phyloP scores from a whole-genome alignment of 345 rosid genomes.

The Kandelia obovata region DNA sequence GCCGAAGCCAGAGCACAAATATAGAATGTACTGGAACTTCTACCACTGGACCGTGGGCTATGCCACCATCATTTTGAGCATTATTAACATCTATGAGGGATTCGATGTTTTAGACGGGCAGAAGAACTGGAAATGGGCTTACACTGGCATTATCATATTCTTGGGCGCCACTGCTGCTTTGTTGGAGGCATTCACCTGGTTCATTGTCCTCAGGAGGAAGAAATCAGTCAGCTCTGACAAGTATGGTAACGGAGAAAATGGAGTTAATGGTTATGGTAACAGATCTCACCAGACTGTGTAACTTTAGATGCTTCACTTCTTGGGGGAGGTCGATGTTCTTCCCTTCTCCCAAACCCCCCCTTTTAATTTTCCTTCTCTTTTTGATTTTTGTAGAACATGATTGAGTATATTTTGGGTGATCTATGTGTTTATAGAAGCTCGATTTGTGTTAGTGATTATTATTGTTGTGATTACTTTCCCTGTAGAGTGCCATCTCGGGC shows the following conservation, averaged over 20 bases:
- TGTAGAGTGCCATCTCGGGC: too few relatives aligned
- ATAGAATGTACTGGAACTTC: slow-evolving; percentile 76
- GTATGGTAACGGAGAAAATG: slow-evolving; percentile 36
- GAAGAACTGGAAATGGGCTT: slow-evolving; percentile 56
- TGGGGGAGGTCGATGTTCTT: too few relatives aligned
- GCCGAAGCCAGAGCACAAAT: slow-evolving; percentile 87
- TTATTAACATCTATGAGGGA: slow-evolving; percentile 65
- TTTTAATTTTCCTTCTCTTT: background rate
- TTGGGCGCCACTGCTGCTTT: slow-evolving; percentile 44
- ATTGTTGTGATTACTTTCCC: too few relatives aligned
- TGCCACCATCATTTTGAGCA: slow-evolving; percentile 51
- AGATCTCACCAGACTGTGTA: slow-evolving; percentile 10
- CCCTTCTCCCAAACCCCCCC: background rate
- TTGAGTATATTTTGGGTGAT: too few relatives aligned
- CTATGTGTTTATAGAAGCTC: too few relatives aligned
- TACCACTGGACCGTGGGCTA: slow-evolving; percentile 82
- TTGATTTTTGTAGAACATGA: background rate
- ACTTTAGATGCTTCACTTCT: background rate
- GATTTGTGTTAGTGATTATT: too few relatives aligned
- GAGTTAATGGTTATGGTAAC: slow-evolving; percentile 27
- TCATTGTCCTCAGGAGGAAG: slow-evolving; percentile 58
- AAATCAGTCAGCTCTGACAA: slow-evolving; percentile 27
- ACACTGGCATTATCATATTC: slow-evolving; percentile 49
- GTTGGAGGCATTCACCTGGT: slow-evolving; percentile 74
- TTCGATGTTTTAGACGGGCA: slow-evolving; percentile 53